Evolutionary conservation across 2,329 filamentous ascomycete genomes (phyloP).

Genomic region (Myriosclerotinia curreyana): DNA sequence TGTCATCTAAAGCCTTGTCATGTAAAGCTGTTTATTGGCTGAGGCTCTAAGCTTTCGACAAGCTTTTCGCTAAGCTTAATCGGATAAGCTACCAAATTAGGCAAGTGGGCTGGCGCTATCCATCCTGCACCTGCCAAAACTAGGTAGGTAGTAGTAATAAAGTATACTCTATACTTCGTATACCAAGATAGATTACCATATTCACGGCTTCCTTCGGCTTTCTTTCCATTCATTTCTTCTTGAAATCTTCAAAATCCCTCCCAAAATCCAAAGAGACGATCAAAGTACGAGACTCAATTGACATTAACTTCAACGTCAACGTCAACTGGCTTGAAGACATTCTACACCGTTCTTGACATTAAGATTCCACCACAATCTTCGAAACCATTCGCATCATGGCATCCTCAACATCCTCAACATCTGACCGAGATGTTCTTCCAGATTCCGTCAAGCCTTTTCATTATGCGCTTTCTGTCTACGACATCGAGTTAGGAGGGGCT

Average conservation of each 20-base stretch:
- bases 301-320: not conserved
- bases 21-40: not conserved
- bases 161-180: too few relatives aligned
- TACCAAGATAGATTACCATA: not conserved
- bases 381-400: conserved; percentile 28
- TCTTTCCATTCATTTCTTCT: conserved; percentile 2
- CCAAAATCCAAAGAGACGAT: not conserved
- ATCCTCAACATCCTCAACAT: conserved; percentile 46
- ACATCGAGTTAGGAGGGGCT: conserved; percentile 66
- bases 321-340: conserved; percentile 1
- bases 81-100: conserved; percentile 13
- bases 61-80: conserved; percentile 16
- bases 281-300: not conserved
- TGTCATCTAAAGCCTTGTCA: too few relatives aligned
- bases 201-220: conserved; percentile 8
- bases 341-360: not conserved
- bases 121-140: conserved; percentile 5
- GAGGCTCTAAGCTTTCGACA: not conserved
- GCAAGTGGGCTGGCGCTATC: conserved; percentile 21
- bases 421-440: conserved; percentile 61
- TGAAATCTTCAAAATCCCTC: not conserved
- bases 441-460: conserved; percentile 73
- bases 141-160: too few relatives aligned
- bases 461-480: conserved; percentile 78
- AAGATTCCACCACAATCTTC: not conserved